Conservation (phyloP, 805 yeast genomes). For the Metschnikowia similis region DNA sequence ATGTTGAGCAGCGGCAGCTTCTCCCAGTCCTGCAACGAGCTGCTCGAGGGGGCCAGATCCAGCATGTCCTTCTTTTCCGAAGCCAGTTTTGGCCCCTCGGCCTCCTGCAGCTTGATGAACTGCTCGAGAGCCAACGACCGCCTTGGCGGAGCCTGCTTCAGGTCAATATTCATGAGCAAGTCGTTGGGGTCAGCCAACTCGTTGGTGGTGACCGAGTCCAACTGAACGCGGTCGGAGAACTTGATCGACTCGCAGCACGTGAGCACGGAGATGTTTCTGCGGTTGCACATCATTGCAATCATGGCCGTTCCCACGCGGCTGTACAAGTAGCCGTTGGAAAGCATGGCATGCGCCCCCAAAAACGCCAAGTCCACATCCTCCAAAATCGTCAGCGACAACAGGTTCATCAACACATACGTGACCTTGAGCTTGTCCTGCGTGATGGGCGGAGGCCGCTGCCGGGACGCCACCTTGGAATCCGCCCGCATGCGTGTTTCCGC, state of each 20-base stretch:
- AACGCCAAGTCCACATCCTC: constrained; percentile 87
- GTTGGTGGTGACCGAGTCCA: constrained; percentile 91
- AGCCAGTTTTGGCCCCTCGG: constrained; percentile 24
- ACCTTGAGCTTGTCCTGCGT: constrained; percentile 58
- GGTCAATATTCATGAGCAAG: constrained; percentile 45
- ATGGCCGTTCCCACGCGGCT: constrained; percentile 94
- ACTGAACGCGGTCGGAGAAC: constrained; percentile 90
- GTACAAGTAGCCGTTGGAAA: constrained; percentile 88
- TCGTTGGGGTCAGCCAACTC: constrained; percentile 83
- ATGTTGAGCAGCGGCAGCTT: constrained; percentile 60
- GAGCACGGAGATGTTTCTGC: constrained; percentile 86
- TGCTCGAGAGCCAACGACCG: constrained; percentile 63
- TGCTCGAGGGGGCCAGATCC: constrained; percentile 28
- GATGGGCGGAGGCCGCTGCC: constrained; percentile 20
- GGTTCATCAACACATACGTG: constrained; percentile 74
- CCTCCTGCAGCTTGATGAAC: constrained; percentile 46
- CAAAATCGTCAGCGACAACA: constrained; percentile 69
- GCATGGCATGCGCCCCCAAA: constrained; percentile 95
- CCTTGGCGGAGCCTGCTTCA: constrained; percentile 52
- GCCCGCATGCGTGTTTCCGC: constrained; percentile 34
- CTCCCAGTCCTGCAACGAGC: constrained; percentile 57
- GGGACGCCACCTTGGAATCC: constrained; percentile 13
- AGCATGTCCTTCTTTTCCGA: constrained; percentile 16
- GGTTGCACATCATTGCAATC: constrained; percentile 85
- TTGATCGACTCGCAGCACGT: constrained; percentile 95